Conservation (phyloP, 768 basidiomycete genomes). For the Hortiboletus flavorubellus region DNA sequence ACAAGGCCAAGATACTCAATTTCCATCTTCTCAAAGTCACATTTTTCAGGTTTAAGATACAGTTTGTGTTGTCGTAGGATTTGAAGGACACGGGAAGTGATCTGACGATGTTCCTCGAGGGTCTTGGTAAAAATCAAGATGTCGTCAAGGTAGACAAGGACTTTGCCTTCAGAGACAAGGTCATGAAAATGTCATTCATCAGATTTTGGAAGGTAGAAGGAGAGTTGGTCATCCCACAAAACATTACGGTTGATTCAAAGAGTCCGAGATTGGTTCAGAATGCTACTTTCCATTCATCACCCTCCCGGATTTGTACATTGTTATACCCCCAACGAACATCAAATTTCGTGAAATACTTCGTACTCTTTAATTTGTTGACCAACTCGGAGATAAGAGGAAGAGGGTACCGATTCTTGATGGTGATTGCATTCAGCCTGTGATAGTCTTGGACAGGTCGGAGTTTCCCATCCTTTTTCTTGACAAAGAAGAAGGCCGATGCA, state of each 20-base stretch:
- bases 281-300: neutral
- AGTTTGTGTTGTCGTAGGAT: constrained; percentile 18
- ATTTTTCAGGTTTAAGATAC: constrained; percentile 18
- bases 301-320: neutral
- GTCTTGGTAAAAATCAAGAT: constrained; percentile 29
- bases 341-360: neutral
- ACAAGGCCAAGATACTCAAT: constrained; percentile 35
- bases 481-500: neutral
- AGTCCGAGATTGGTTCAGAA: constrained; percentile 22
- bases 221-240: constrained; percentile 30
- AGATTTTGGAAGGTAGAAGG: constrained; percentile 8
- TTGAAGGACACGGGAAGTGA: constrained; percentile 13
- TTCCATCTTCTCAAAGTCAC: constrained; percentile 15
- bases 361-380: neutral
- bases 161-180: constrained; percentile 22
- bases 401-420: neutral
- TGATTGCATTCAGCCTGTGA: neutral
- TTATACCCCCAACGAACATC: neutral
- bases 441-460: neutral
- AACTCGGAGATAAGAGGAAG: neutral
- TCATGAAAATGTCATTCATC: constrained; percentile 27
- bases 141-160: constrained; percentile 34
- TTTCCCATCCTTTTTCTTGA: neutral
- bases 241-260: constrained; percentile 39
- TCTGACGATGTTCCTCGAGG: constrained; percentile 7